Percentiles rank a stretch among this genome's conserved stretches.
Conservation (phyloP, 257 asterid genomes). For the Salvia splendens region DNA sequence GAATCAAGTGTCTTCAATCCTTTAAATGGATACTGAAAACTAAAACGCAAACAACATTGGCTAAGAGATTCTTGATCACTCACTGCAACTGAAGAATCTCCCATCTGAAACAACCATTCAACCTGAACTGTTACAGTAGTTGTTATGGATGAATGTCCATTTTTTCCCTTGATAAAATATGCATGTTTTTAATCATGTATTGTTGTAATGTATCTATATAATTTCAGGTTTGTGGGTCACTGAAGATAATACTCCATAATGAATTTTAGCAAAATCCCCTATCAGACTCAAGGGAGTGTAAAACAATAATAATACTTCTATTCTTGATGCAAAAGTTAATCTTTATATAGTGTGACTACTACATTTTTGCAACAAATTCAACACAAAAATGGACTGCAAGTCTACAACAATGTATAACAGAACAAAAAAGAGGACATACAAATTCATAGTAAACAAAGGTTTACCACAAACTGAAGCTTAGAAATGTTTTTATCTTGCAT, state of each 20-base stretch:
- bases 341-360: conserved; percentile 38
- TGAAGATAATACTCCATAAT: no score
- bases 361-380: conserved; percentile 30
- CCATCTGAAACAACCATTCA: no score
- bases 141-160: no score
- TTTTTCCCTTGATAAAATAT: no score
- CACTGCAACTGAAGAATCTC: no score
- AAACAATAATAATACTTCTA: not conserved
- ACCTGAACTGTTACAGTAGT: no score
- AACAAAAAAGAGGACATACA: conserved; percentile 21
- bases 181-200: no score
- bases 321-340: conserved; percentile 11
- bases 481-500: conserved; percentile 22
- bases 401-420: conserved; percentile 27
- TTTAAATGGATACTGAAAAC: not conserved
- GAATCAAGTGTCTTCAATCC: not conserved
- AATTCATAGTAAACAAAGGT: conserved; percentile 21
- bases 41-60: not conserved
- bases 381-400: conserved; percentile 40
- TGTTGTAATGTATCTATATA: no score
- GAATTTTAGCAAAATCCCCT: no score
- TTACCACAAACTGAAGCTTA: conserved; percentile 9
- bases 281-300: no score
- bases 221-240: no score
- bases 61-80: no score